A percentile compares a stretch with the other conserved stretches of the same genome.
Evolutionary conservation across 306 rosid genomes (phyloP).

Genomic region (Carpinus viminea): DNA sequence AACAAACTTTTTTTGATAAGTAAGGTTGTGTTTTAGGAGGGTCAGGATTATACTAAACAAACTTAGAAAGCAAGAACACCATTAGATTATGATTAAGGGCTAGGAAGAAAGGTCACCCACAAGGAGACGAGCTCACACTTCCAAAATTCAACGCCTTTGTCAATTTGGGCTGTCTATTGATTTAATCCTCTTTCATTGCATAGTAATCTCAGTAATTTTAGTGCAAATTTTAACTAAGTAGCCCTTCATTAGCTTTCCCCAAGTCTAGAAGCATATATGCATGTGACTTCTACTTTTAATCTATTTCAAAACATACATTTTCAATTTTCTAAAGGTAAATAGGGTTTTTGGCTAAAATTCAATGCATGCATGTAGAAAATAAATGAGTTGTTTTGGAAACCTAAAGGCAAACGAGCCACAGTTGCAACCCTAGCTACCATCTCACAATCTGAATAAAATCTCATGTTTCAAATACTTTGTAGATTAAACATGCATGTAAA

Average conservation of each 20-base stretch:
- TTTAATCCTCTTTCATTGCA: constrained; percentile 26
- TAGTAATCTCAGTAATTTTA: constrained; percentile 1
- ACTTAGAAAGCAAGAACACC: constrained; percentile 63
- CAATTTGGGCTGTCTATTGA: constrained; percentile 59
- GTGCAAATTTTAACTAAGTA: constrained; percentile 4
- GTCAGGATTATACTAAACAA: constrained; percentile 69
- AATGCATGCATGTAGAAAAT: no score
- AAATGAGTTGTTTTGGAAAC: no score
- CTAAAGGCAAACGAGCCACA: no score
- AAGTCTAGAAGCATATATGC: constrained; percentile 4
- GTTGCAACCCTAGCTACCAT: no score
- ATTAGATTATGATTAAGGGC: constrained; percentile 90
- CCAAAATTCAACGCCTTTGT: constrained; percentile 95
- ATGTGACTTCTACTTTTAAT: constrained; percentile 25
- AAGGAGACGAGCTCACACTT: constrained; percentile 76
- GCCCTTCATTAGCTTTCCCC: constrained; percentile 14
- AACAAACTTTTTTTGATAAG: no score
- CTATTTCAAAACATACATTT: neutral
- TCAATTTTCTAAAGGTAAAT: no score
- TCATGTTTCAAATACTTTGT: no score
- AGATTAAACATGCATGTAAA: no score
- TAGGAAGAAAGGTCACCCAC: constrained; percentile 83
- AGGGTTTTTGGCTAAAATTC: no score
- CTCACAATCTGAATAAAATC: no score
- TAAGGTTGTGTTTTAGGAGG: no score